Evolutionary conservation across 495 filamentous ascomycete genomes (phyloP).

Genomic region (Hypoxylon lienhwacheense): DNA sequence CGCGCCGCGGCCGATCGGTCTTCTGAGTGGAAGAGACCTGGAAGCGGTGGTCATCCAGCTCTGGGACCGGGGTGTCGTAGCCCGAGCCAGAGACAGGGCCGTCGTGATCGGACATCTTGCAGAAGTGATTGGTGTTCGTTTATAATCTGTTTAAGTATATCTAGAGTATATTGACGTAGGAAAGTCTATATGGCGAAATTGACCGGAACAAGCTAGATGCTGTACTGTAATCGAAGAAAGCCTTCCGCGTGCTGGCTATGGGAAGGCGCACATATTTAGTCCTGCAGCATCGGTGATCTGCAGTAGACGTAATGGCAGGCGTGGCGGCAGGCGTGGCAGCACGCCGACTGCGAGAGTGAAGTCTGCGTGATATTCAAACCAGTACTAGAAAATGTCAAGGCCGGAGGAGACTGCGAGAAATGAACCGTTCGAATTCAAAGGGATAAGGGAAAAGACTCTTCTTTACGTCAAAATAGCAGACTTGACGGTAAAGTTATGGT

Average conservation of each 20-base stretch:
- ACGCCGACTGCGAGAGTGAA: constrained; percentile 38
- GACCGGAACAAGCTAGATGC: not conserved
- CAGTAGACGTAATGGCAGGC: constrained; percentile 42
- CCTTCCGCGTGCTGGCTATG: constrained; percentile 38
- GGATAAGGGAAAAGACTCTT: not conserved
- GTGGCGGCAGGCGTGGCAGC: constrained; percentile 42
- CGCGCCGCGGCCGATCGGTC: constrained; percentile 54
- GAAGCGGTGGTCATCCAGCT: constrained; percentile 90
- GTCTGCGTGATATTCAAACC: constrained; percentile 11
- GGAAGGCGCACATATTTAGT: constrained; percentile 42
- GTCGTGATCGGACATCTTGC: constrained; percentile 62
- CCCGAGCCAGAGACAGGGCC: constrained; percentile 49
- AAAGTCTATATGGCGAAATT: constrained; percentile 8
- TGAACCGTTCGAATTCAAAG: not conserved
- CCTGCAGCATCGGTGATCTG: constrained; percentile 38
- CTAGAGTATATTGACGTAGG: not conserved
- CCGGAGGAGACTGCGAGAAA: not conserved
- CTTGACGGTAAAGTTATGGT: constrained; percentile 73
- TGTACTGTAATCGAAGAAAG: constrained; percentile 18
- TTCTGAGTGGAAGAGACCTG: constrained; percentile 70
- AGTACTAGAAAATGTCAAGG: constrained; percentile 2
- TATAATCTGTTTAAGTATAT: constrained; percentile 14
- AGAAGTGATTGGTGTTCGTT: constrained; percentile 5
- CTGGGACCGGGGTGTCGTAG: constrained; percentile 78
- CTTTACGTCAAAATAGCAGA: constrained; percentile 38